Conservation (phyloP, 805 yeast species). For the Zygosaccharomyces siamensis region DNA sequence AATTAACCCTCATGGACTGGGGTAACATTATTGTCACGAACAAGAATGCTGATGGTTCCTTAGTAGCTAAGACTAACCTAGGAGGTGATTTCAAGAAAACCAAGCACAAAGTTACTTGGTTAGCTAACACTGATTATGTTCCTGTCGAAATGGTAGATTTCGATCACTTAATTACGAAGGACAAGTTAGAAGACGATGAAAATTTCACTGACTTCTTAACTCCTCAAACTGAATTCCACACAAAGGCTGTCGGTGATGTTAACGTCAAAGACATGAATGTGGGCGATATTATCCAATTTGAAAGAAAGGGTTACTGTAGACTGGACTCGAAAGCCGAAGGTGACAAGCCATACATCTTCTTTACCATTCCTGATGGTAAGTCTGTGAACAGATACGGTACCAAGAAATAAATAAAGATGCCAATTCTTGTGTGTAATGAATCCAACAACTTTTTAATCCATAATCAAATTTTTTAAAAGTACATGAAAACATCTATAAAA, state of each 20-base stretch:
- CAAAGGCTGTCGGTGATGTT: constrained; percentile 72
- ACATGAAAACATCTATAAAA: background rate
- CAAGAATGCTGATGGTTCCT: constrained; percentile 58
- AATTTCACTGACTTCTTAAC: constrained; percentile 89
- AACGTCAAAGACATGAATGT: constrained; percentile 71
- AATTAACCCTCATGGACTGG: constrained; percentile 98
- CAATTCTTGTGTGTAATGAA: constrained; percentile 1
- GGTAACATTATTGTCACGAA: constrained; percentile 83
- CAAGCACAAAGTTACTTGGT: constrained; percentile 91
- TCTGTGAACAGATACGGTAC: constrained; percentile 70
- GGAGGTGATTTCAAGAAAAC: constrained; percentile 98
- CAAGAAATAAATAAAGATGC: constrained; percentile 40
- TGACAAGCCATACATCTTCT: constrained; percentile 69
- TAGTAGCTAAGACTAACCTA: constrained; percentile 76
- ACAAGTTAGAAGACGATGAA: constrained; percentile 90
- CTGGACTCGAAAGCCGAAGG: constrained; percentile 55
- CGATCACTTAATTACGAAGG: constrained; percentile 92
- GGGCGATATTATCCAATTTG: constrained; percentile 90
- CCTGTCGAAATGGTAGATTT: constrained; percentile 81
- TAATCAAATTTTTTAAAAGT: background rate
- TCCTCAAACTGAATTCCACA: constrained; percentile 77
- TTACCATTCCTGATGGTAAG: constrained; percentile 95
- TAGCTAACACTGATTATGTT: constrained; percentile 76
- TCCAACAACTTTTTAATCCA: background rate
- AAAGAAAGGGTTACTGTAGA: constrained; percentile 94